Evolutionary conservation across 495 filamentous ascomycete species (phyloP), one percentile per base, ranked within the genome.

Genomic region (Trichoderma asperelloides): DNA sequence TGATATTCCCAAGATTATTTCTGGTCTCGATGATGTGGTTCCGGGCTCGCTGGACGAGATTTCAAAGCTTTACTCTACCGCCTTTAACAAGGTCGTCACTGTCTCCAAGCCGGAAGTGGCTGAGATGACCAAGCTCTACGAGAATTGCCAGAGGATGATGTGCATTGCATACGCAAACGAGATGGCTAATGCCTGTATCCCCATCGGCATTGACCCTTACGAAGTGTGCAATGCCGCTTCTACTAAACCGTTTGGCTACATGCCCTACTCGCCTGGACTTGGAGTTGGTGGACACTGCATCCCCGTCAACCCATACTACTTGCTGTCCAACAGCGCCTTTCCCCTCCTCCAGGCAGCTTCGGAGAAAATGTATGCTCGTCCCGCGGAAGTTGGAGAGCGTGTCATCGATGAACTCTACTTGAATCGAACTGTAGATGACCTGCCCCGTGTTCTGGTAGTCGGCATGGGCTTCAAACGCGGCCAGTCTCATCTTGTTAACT

Each of bases 61-160:
- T 60, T 51, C 62, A 3, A 65, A 69, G 16, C 67, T 79, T 39
- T 79, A 79, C 64, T 70, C 68, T 27, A 65, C 65, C 3, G 73
- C 76, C 6, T 79, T 78, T 68, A 63, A 75, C 37, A 66, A 64
- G 8, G 67, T 78, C 64, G 71, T 78, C 64, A 69, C 75, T 9
- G 75, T 78, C 13, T 76, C 76, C 66, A 64, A 60, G n/a, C 76
- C 77, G 18, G 77, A 79, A 66, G 73, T 77, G 16, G 77, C 77
- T 15, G 76, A 78, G 69, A 79, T 79, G 77, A 77, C 72, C 15
- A 79, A 79, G 70, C 68, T 79, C 7, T 78, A 77, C 68, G 77
- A 79, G 69, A 83, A 71, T 51, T 79, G 77, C 69, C 72, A 78
- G 63, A 70, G 78, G 21, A 79, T 78, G 74, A 66, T 78, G 15